Percentiles rank a stretch among this genome's conserved stretches.
Evolutionary conservation across 768 basidiomycete genomes (phyloP).

Genomic region (Tylopilus felleus): DNA sequence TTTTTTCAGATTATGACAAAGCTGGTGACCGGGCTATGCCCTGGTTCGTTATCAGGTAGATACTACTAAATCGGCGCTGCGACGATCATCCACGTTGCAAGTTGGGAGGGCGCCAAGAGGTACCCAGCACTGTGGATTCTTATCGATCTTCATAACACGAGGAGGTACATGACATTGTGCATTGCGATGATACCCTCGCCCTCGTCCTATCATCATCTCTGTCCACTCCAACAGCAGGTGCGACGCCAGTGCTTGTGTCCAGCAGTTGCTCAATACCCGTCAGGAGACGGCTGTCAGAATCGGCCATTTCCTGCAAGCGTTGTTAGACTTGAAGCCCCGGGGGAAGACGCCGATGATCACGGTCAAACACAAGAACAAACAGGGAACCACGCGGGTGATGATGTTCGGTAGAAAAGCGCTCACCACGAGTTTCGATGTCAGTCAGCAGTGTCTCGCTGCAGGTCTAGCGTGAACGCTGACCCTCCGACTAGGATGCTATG

Average conservation of each 20-base stretch:
- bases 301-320: constrained; percentile 51
- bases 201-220: constrained; percentile 19
- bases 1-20: background rate
- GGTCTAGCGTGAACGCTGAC: background rate
- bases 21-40: background rate
- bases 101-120: constrained; percentile 47
- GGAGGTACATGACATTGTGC: background rate
- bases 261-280: constrained; percentile 2
- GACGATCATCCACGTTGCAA: constrained; percentile 34
- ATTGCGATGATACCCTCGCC: background rate
- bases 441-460: background rate
- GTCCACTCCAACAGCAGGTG: background rate
- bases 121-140: background rate
- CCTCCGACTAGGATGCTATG: background rate
- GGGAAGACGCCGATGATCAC: background rate
- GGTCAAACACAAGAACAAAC: constrained; percentile 3
- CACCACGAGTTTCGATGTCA: background rate
- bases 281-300: constrained; percentile 28
- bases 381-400: constrained; percentile 4
- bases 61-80: background rate
- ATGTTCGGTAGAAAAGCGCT: constrained; percentile 10
- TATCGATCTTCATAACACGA: background rate
- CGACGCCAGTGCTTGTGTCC: background rate
- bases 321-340: constrained; percentile 25
- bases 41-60: background rate